A percentile compares a stretch with the other conserved stretches of the same genome.
These are phyloP conservation scores for Pelargonium citronellum DNA, from an alignment of 441 rosid species.

Conservation along the genomic window DNA sequence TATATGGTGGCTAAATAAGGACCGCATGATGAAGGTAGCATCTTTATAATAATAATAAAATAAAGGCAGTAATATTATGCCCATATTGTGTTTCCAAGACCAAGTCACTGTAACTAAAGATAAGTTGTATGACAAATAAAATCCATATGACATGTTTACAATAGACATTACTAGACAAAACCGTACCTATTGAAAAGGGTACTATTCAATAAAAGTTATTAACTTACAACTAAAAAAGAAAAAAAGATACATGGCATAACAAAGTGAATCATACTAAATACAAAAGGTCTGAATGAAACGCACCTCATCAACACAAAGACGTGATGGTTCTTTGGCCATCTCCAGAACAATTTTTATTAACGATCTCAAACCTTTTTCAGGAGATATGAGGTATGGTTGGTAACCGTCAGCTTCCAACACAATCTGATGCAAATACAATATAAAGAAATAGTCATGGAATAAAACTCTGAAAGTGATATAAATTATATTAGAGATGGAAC, in stretches of 20 bases:
- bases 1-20: background rate
- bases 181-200: too few relatives aligned
- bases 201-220: background rate
- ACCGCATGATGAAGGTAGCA: too few relatives aligned
- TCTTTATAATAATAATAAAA: too few relatives aligned
- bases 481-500: background rate
- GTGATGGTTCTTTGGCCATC: constrained; percentile 93
- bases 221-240: background rate
- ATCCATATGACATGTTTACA: background rate
- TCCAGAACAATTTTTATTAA: constrained; percentile 86
- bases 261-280: background rate
- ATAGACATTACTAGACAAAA: background rate
- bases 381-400: constrained; percentile 96
- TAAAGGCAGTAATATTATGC: background rate
- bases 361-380: constrained; percentile 94
- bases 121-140: background rate
- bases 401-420: constrained; percentile 96
- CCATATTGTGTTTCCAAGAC: background rate
- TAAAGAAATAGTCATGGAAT: background rate
- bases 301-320: constrained; percentile 88
- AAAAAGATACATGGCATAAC: background rate
- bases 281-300: background rate
- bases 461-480: background rate
- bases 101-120: background rate
- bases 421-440: constrained; percentile 39